Evolutionary conservation across 2,329 filamentous ascomycete species (phyloP).

Genomic region (Acrodontium crateriforme): DNA sequence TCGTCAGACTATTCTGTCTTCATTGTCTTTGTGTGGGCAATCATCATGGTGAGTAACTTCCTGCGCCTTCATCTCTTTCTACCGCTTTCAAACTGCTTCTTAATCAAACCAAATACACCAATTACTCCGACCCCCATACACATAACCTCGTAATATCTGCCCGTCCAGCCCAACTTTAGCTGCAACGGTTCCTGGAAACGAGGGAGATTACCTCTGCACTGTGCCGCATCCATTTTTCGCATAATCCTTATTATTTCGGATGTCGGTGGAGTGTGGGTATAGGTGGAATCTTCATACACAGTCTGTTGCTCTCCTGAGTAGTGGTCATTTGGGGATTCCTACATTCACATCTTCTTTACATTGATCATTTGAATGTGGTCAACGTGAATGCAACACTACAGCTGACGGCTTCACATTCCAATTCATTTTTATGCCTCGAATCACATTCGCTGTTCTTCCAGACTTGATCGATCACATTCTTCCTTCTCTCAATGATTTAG

Average conservation of each 20-base stretch:
- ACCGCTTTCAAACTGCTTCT: conserved; percentile 2
- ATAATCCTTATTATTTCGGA: conserved; percentile 27
- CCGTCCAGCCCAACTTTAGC: conserved; percentile 36
- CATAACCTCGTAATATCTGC: conserved; percentile 47
- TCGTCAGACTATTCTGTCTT: conserved; percentile 75
- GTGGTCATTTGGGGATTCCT: too few species aligned
- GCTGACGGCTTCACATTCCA: conserved; percentile 14
- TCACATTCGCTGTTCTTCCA: too few species aligned
- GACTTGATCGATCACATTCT: too few species aligned
- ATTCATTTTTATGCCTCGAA: too few species aligned
- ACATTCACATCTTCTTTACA: too few species aligned
- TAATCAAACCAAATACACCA: too few species aligned
- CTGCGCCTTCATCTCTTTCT: too few species aligned
- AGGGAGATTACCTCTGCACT: conserved; percentile 40
- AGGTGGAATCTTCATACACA: conserved; percentile 39
- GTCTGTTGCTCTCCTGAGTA: too few species aligned
- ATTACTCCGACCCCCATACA: too few species aligned
- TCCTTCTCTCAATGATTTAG: too few species aligned
- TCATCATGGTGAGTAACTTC: conserved; percentile 61
- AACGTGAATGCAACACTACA: conserved; percentile 4
- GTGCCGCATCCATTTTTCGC: conserved; percentile 37
- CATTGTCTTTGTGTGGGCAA: conserved; percentile 53
- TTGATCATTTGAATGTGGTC: too few species aligned
- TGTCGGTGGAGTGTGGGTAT: conserved; percentile 35
- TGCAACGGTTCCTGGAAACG: conserved; percentile 42